These are phyloP conservation scores for Teratosphaeria epicoccoides DNA, from an alignment of 2,329 filamentous ascomycete genomes.

Conservation along the genomic window DNA sequence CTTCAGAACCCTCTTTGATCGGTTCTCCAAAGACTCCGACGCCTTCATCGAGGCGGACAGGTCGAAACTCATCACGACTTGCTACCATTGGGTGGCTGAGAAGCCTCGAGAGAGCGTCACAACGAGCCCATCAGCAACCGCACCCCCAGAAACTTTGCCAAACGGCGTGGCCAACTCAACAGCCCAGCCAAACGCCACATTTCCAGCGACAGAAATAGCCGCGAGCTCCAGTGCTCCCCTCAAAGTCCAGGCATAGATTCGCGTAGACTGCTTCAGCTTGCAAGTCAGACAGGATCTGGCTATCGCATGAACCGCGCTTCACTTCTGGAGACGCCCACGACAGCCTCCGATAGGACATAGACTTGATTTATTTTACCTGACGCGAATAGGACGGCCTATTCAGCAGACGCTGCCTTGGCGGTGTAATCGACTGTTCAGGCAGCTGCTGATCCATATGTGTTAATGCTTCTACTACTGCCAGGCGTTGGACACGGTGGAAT, in stretches of 20 bases:
- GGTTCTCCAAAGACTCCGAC: conserved; percentile 18
- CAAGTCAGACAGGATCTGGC: neutral
- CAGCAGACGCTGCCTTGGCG: too few species aligned
- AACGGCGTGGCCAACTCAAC: neutral
- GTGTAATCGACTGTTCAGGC: too few species aligned
- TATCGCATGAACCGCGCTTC: too few species aligned
- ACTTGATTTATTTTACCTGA: too few species aligned
- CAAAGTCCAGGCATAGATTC: neutral
- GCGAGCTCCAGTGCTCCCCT: conserved; percentile 7
- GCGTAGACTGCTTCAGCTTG: neutral
- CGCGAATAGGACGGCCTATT: too few species aligned
- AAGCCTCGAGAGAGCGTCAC: conserved; percentile 11
- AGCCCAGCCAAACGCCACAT: neutral
- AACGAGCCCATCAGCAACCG: neutral
- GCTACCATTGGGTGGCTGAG: conserved; percentile 21
- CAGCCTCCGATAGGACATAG: too few species aligned
- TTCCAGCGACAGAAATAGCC: neutral
- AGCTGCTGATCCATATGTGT: too few species aligned
- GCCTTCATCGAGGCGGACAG: conserved; percentile 21
- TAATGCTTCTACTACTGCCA: neutral
- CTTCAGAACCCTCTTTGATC: conserved; percentile 19
- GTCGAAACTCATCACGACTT: conserved; percentile 17
- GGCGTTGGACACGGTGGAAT: neutral
- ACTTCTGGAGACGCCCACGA: too few species aligned
- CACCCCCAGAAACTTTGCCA: neutral